Evolutionary conservation across 2,329 filamentous ascomycete species (phyloP), one percentile per base, ranked within the genome.

Genomic region (Alternaria rosae): DNA sequence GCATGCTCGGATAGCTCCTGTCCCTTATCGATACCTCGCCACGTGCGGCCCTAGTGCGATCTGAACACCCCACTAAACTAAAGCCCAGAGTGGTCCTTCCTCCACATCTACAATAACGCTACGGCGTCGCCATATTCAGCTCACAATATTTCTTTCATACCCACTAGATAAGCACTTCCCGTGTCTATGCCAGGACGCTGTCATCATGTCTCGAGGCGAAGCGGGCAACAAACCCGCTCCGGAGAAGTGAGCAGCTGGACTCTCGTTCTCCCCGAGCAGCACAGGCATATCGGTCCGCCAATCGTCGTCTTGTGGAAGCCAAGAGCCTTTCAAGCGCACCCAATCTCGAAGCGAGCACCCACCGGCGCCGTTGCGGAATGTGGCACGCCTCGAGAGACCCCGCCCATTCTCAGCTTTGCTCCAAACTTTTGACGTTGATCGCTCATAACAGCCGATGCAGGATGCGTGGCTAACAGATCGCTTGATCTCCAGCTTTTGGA

Each of bases 231-330:
- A 38, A 47, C 41, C 50, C 38, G 42, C 44, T 21, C 12, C 17
- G 21, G 23, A 20, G 12, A 42, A n/a, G 7, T 28, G 25, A 17
- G 26, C 45, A 35, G 17, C 26, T 30, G 17, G 30, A 25, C 3
- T 23, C 48, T 52, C 47, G 58, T 28, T 56, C 54, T 55, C 52
- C 44, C 58, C 58, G 57, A 32, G 21, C 41, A 54, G 32, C 23
- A 51, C 65, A 66, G 66, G 66, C 64, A 52, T 71, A 62, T 69
- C 69, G 66, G 68, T 62, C 69, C 69, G 70, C 50, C 32, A 52
- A 21, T 60, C 21, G 48, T 53, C 42, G 54, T 51, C 59, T 56
- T 62, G 59, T 47, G 57, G 59, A 54, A 51, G 69, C 68, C 69
- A 71, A 72, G 69, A 42, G 43, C 57, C 51, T 53, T 54, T 48